Evolutionary conservation across 2,329 filamentous ascomycete genomes (phyloP).

Genomic region (Thielaviopsis musarum): DNA sequence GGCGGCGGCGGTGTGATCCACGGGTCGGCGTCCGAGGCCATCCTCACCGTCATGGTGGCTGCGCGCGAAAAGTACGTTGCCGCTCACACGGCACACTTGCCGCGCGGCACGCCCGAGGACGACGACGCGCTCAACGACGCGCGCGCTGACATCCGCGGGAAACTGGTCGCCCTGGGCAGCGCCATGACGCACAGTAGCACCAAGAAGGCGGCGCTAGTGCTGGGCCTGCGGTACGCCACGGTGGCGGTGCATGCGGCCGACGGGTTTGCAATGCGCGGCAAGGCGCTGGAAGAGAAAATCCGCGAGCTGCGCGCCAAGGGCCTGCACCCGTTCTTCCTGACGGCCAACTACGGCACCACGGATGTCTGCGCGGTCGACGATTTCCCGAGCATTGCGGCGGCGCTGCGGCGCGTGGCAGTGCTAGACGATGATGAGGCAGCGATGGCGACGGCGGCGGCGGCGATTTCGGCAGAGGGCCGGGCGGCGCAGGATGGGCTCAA

Average conservation of each 20-base stretch:
- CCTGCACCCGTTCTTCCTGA: conserved; percentile 74
- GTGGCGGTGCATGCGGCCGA: conserved; percentile 46
- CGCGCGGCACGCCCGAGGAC: conserved; percentile 19
- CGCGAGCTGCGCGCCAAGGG: conserved; percentile 49
- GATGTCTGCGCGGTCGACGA: conserved; percentile 78
- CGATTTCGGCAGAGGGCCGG: conserved; percentile 11
- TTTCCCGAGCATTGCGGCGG: conserved; percentile 47
- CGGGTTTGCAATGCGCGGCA: conserved; percentile 54
- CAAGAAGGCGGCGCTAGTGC: conserved; percentile 73
- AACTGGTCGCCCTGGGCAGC: conserved; percentile 62
- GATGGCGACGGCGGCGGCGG: background rate
- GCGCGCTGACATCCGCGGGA: conserved; percentile 43
- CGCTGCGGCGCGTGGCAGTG: conserved; percentile 17
- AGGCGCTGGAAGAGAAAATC: conserved; percentile 42
- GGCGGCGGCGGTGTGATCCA: conserved; percentile 84
- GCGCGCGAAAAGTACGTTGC: conserved; percentile 65
- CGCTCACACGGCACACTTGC: conserved; percentile 35
- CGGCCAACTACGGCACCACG: conserved; percentile 70
- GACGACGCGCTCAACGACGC: conserved; percentile 38
- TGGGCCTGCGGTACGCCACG: conserved; percentile 63
- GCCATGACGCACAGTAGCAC: conserved; percentile 69
- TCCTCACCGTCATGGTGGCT: conserved; percentile 74
- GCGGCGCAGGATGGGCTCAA: conserved; percentile 15
- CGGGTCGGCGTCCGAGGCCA: conserved; percentile 73
- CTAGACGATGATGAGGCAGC: background rate